phyloP scores from a whole-genome alignment of 352 stramenopile genomes.

The Globisporangium orthogonon region DNA sequence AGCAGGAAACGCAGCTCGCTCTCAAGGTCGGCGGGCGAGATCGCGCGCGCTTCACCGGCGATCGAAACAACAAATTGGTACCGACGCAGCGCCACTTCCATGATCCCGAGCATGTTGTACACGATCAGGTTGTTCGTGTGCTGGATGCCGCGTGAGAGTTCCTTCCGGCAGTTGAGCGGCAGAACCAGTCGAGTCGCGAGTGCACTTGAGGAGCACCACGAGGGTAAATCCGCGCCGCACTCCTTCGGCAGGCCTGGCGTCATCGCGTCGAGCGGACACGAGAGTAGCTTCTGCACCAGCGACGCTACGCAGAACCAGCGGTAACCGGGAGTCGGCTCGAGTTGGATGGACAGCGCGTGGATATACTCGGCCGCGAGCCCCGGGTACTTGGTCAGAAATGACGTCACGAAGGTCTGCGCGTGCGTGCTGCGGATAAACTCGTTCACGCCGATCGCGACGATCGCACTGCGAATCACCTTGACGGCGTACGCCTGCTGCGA shows the following conservation, averaged over 20 bases:
- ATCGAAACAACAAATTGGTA: conserved; percentile 37
- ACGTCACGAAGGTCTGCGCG: conserved; percentile 45
- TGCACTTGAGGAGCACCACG: conserved; percentile 40
- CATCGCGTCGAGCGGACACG: conserved; percentile 36
- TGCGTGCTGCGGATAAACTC: conserved; percentile 44
- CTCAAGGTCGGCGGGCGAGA: conserved; percentile 32
- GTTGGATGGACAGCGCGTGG: conserved; percentile 38
- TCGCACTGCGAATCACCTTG: conserved; percentile 58
- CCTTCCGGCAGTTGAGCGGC: conserved; percentile 66
- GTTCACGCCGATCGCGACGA: conserved; percentile 61
- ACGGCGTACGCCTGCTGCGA: conserved; percentile 42
- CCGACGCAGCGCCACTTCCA: conserved; percentile 51
- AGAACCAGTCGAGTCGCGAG: conserved; percentile 59
- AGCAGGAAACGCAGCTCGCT: conserved; percentile 62
- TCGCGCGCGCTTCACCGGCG: conserved; percentile 4
- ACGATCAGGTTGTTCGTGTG: conserved; percentile 70
- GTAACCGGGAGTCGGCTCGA: conserved; percentile 69
- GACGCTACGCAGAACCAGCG: conserved; percentile 76
- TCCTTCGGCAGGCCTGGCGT: conserved; percentile 16
- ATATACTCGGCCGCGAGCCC: conserved; percentile 58
- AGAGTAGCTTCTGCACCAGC: conserved; percentile 62
- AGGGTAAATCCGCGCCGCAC: conserved; percentile 5
- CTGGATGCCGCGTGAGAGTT: conserved; percentile 76
- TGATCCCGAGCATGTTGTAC: conserved; percentile 61
- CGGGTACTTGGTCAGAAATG: conserved; percentile 58